phyloP scores from a whole-genome alignment of 2,329 filamentous ascomycete genomes.

The Chrysosporium keratinophilum region DNA sequence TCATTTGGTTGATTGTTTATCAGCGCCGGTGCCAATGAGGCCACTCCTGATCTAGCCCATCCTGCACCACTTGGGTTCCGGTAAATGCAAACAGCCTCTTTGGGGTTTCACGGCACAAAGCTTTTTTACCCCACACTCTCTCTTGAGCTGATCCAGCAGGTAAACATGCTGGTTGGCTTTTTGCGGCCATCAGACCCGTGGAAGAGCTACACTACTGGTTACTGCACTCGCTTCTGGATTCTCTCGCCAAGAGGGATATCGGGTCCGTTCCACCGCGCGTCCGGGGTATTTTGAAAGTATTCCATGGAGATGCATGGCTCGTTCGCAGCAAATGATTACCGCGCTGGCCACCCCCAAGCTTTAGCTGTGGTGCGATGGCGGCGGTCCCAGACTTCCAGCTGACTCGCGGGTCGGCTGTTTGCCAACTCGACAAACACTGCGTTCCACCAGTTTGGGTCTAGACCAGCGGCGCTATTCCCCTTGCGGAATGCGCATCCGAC shows the following conservation, averaged over 20 bases:
- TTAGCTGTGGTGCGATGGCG: background rate
- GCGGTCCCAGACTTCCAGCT: background rate
- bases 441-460: background rate
- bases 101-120: background rate
- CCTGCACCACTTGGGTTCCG: no score
- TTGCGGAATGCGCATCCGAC: constrained; percentile 2
- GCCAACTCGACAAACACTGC: constrained; percentile 1
- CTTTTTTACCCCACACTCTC: no score
- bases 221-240: no score
- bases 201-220: no score
- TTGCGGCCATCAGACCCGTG: no score
- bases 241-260: background rate
- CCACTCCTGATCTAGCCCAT: no score
- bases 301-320: background rate
- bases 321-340: background rate
- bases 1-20: background rate
- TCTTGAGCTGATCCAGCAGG: no score
- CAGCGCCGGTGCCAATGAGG: background rate
- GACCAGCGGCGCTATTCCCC: background rate
- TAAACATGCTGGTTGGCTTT: no score
- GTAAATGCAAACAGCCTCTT: no score
- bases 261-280: background rate
- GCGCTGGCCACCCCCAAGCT: background rate
- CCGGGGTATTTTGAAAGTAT: background rate
- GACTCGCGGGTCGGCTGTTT: background rate